phyloP scores from a whole-genome alignment of 768 basidiomycete species.

The Trametopsis cervina region DNA sequence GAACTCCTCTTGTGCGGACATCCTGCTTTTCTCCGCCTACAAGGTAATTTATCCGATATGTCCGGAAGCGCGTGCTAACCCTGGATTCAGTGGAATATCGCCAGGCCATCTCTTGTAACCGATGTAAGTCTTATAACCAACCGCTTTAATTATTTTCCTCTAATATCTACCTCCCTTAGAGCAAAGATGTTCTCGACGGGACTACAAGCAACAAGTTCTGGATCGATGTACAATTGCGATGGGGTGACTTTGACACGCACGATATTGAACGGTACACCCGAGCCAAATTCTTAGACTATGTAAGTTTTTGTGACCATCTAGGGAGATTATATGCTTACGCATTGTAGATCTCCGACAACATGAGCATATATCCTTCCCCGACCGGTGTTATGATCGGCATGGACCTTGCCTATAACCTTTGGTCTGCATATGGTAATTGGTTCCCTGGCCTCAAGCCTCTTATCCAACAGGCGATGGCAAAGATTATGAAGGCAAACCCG shows the following conservation, averaged over 20 bases:
- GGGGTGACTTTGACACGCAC: constrained; percentile 99
- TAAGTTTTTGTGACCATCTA: constrained; percentile 28
- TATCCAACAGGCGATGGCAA: constrained; percentile 98
- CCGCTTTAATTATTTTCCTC: too few species aligned
- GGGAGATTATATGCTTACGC: neutral
- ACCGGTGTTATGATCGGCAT: constrained; percentile 99
- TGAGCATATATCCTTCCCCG: constrained; percentile 99
- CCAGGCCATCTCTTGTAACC: constrained; percentile 90
- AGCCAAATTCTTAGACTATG: constrained; percentile 98
- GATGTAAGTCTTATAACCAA: constrained; percentile 70
- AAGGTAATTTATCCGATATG: constrained; percentile 38
- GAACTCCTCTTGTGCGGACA: constrained; percentile 99
- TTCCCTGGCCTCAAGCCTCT: constrained; percentile 99
- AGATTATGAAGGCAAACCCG: constrained; percentile 99
- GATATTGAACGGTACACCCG: constrained; percentile 98
- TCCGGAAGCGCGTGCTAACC: constrained; percentile 4
- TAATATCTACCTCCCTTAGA: too few species aligned
- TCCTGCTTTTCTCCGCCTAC: constrained; percentile 92
- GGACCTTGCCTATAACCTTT: constrained; percentile 96
- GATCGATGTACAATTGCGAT: constrained; percentile 92
- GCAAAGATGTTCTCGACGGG: constrained; percentile 94
- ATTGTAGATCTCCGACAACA: constrained; percentile 80
- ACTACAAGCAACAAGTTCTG: constrained; percentile 98
- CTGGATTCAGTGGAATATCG: constrained; percentile 82
- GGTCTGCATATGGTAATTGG: constrained; percentile 99